Base-by-base conservation (phyloP, 129 eudicot species). In the Mikania micrantha region DNA sequence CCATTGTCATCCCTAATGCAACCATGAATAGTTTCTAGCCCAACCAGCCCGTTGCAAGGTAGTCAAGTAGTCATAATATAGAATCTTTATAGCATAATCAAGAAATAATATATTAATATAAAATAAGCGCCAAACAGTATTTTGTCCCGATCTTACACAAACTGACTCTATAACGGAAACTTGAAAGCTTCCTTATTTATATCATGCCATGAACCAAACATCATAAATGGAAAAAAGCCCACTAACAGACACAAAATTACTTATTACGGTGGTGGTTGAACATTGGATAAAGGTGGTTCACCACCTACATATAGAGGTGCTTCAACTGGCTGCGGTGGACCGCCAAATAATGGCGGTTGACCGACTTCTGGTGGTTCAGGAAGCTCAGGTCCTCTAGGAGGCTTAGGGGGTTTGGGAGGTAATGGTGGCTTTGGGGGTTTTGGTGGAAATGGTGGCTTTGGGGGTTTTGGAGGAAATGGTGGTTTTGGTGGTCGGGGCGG, bases 401-500 rank as follows among this genome's bases (percentile, higher is more conserved):
- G 83, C 28, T 66, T 71, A 1, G 76, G 85, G 0, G 80, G 84
- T 21, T 38, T 58, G 0, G 85, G 81, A 9, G 85, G 85, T 7
- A 80, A 76, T 4, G 85, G 81, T 4, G 82, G 81, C 5, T 4
- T 64, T 0, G 78, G 80, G 1, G 78, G 83, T 32, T 6, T 16
- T 1, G 82, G 82, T 3, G 84, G 84, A 15, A 49, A 45, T 4
- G 81, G 81, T 2, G 82, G 81, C 7, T 16, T 64, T 0, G 78
- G 79, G 2, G 77, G 83, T 24, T 9, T 12, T 5, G 82, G 82
- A 2, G 84, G 84, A 2, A 75, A 49, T 5, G 73, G 83, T 2
- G 71, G 78, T 9, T 38, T 75, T 0, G 74, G 79, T 0, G 78
- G 82, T 22, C 36, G 40, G 8, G 82, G 82, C 0, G 84, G 84